Conservation (phyloP, 805 yeast genomes). For the Hagleromyces aurorensis region DNA sequence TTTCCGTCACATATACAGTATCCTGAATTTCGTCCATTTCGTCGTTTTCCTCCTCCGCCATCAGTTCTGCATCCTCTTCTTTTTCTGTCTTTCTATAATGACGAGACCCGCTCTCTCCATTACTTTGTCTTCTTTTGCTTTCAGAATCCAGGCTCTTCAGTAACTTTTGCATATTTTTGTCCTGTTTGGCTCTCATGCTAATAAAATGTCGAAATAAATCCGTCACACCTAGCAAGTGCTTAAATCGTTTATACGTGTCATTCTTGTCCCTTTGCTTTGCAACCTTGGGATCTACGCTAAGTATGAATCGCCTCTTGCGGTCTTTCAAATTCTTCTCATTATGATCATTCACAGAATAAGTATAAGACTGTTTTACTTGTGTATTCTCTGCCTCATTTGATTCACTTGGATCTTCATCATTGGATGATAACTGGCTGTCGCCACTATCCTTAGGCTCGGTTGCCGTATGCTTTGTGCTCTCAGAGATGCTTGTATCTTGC, state of each 20-base stretch:
- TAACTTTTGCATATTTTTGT: conserved; percentile 56
- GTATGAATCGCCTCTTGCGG: conserved; percentile 42
- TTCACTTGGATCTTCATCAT: too few relatives aligned
- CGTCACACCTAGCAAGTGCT: conserved; percentile 71
- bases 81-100: conserved; percentile 85
- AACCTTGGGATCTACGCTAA: conserved; percentile 46
- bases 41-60: conserved; percentile 71
- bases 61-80: conserved; percentile 90
- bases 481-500: too few relatives aligned
- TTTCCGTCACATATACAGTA: conserved; percentile 71
- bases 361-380: too few relatives aligned
- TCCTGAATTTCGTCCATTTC: conserved; percentile 36
- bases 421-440: too few relatives aligned
- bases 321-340: too few relatives aligned
- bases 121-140: conserved; percentile 30
- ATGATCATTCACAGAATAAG: too few relatives aligned
- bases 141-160: conserved; percentile 50
- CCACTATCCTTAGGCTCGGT: too few relatives aligned
- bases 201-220: conserved; percentile 85
- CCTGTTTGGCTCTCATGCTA: conserved; percentile 71
- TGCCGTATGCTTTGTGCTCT: too few relatives aligned
- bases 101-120: conserved; percentile 21
- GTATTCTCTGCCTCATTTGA: too few relatives aligned
- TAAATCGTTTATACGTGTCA: conserved; percentile 72
- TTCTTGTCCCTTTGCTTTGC: conserved; percentile 50